Evolutionary conservation across 768 basidiomycete genomes (phyloP), one percentile per base, ranked within the genome.

Genomic region (Gloeopeniophorella convolvens): DNA sequence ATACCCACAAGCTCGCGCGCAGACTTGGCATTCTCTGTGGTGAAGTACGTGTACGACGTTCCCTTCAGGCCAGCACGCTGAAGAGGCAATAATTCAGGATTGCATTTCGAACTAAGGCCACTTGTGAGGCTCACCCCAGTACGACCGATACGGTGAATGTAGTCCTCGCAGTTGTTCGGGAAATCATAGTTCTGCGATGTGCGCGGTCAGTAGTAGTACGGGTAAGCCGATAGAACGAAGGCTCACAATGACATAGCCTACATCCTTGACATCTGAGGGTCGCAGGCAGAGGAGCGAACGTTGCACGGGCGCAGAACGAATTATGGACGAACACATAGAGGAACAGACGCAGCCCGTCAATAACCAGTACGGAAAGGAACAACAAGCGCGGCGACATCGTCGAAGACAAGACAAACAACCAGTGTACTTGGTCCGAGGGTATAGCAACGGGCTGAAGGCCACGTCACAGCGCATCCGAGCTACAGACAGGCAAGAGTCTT

Each of bases 81-180:
- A 24, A 31, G 9, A 20, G 32, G 28, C 28, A 37, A 35, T 48
- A 33, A 39, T 35, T 50, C 13, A 41, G 33, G 41, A 32, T 51
- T 24, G 34, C 39, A 41, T 37, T 27, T 5, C 18, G 11, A 24
- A 10, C 6, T 1, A 2, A 10, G 12, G 23, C 21, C 16, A 12
- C 8, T 27, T 12, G 36, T 46, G 0, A 15, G 6, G 66, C 78
- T 39, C 68, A 90, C 89, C 48, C 94, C 94, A 57, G 95, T 96
- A 66, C 95, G 92, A 57, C 95, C 96, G 63, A 99, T 99, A 60
- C 95, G 91, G 71, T 99, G 95, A 54, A 97, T 92, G 69, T 98
- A 98, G 69, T 96, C 94, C 73, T 95, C 93, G 63, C 89, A 90
- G 65, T 95, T 94, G 71, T 96, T 96, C 1, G 94, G 93, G 75